Percentiles rank a stretch among this genome's conserved stretches.
Evolutionary conservation across 73 alveolate genomes (phyloP).

Genomic region (Paramecium biaurelia): DNA sequence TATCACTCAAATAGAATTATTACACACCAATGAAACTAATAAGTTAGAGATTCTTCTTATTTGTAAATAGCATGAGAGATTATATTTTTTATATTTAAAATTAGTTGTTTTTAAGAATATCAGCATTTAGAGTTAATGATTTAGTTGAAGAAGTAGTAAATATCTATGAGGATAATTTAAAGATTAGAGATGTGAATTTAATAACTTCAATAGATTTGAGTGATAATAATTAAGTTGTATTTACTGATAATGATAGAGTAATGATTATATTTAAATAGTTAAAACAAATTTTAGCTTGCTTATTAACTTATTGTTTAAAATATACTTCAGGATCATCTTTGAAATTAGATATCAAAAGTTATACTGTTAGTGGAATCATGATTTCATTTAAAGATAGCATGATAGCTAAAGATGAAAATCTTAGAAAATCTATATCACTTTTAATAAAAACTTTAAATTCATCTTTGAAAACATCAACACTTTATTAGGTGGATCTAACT

Average conservation of each 20-base stretch:
- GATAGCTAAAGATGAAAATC: constrained; percentile 12
- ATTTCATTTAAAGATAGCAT: neutral
- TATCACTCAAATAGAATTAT: neutral
- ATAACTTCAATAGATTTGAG: constrained; percentile 5
- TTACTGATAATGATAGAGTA: constrained; percentile 10
- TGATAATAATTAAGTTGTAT: constrained; percentile 22
- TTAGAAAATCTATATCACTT: neutral
- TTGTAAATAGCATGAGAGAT: constrained; percentile 23
- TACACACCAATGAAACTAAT: neutral
- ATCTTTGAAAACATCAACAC: neutral
- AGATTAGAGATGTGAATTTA: neutral
- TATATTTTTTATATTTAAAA: constrained; percentile 8
- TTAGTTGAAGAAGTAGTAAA: neutral
- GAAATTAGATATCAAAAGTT: constrained; percentile 32
- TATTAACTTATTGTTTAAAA: neutral
- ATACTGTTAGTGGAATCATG: neutral
- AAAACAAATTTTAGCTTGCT: constrained; percentile 4
- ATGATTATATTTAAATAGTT: neutral
- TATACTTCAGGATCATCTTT: neutral
- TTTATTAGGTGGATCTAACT: neutral
- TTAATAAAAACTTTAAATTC: neutral
- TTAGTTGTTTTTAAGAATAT: neutral
- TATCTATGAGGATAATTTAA: constrained; percentile 7
- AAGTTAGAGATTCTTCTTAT: neutral
- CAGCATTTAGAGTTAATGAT: constrained; percentile 22